Percentiles rank a stretch among this genome's conserved stretches.
Evolutionary conservation across 768 basidiomycete species (phyloP).

Genomic region (Phaeolepiota aurea): DNA sequence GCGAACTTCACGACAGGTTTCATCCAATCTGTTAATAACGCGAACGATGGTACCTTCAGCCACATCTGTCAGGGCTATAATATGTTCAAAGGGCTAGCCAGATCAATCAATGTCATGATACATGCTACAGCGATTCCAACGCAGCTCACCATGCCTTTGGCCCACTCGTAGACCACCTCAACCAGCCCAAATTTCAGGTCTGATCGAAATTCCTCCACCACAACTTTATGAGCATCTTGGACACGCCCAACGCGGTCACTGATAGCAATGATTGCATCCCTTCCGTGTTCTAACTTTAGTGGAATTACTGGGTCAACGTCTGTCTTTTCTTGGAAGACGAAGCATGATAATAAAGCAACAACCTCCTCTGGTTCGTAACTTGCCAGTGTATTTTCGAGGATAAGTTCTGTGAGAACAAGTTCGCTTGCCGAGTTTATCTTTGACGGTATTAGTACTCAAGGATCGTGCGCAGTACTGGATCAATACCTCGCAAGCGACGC

Average conservation of each 20-base stretch:
- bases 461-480: conserved; percentile 4
- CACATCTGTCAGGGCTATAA: conserved; percentile 87
- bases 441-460: background rate
- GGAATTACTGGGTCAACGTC: conserved; percentile 81
- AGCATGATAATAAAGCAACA: conserved; percentile 90
- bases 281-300: conserved; percentile 70
- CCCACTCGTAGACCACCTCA: conserved; percentile 99
- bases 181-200: conserved; percentile 85
- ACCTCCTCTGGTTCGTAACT: conserved; percentile 92
- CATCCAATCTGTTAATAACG: conserved; percentile 91
- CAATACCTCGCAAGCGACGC: conserved; percentile 94
- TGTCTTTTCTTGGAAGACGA: conserved; percentile 98
- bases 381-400: conserved; percentile 91
- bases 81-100: conserved; percentile 92
- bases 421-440: conserved; percentile 99
- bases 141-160: conserved; percentile 84
- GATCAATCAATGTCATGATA: conserved; percentile 3
- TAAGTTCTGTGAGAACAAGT: conserved; percentile 91
- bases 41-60: conserved; percentile 96
- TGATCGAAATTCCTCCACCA: conserved; percentile 68
- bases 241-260: conserved; percentile 70
- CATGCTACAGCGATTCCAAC: background rate
- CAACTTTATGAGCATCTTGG: conserved; percentile 77
- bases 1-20: conserved; percentile 93
- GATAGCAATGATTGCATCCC: conserved; percentile 69